Evolutionary conservation across 805 yeast genomes (phyloP).

Genomic region (Wickerhamomyces sydowiorum): DNA sequence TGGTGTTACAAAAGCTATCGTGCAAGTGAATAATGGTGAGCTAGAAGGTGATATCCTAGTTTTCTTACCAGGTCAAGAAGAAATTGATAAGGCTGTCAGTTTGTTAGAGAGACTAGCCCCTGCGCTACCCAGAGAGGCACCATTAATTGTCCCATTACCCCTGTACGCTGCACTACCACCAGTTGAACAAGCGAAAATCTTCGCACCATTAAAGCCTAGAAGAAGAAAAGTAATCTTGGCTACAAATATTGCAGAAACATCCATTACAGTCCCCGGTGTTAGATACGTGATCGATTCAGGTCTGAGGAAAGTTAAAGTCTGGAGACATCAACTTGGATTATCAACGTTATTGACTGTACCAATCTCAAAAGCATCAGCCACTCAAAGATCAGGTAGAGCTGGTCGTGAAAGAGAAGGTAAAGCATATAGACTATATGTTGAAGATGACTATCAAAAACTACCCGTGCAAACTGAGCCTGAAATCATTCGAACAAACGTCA

Average conservation of each 20-base stretch:
- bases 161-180: conserved; percentile 94
- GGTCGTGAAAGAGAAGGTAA: conserved; percentile 96
- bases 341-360: conserved; percentile 92
- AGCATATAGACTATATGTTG: conserved; percentile 79
- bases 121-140: conserved; percentile 67
- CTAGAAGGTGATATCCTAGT: conserved; percentile 82
- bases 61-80: conserved; percentile 95
- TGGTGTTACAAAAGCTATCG: conserved; percentile 62
- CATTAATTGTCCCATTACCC: conserved; percentile 71
- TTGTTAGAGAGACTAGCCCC: conserved; percentile 57
- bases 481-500: conserved; percentile 78
- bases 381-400: conserved; percentile 98
- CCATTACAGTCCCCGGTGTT: conserved; percentile 93
- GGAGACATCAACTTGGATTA: conserved; percentile 89
- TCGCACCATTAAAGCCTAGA: conserved; percentile 54
- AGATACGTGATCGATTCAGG: conserved; percentile 93
- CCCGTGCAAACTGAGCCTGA: conserved; percentile 89
- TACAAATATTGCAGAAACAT: conserved; percentile 97
- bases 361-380: conserved; percentile 88
- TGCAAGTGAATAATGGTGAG: conserved; percentile 76
- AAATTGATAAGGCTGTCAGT: conserved; percentile 79
- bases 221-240: conserved; percentile 84
- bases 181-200: conserved; percentile 74
- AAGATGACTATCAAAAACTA: conserved; percentile 55
- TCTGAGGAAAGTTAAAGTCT: conserved; percentile 84